phyloP scores from a whole-genome alignment of 169 alveolate genomes.

The Toxoplasma gondii region DNA sequence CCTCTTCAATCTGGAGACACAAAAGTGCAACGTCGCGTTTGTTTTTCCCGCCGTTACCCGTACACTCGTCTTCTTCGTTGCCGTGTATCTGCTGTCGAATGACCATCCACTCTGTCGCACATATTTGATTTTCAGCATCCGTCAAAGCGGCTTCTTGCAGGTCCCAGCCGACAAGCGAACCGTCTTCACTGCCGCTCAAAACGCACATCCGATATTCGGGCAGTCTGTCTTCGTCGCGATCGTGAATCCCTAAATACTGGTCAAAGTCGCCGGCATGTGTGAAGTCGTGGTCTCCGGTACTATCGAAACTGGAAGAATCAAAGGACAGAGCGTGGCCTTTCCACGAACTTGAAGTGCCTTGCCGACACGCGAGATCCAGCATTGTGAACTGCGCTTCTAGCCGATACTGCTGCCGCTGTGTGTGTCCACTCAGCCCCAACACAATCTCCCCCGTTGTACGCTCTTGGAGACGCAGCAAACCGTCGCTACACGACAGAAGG shows the following conservation, averaged over 20 bases:
- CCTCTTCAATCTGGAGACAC: neutral
- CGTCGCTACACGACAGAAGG: neutral
- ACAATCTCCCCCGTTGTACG: neutral
- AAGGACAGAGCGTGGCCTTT: neutral
- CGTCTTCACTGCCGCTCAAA: constrained; percentile 12
- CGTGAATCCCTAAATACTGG: neutral
- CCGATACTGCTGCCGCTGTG: neutral
- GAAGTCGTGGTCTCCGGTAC: neutral
- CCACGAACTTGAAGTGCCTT: neutral
- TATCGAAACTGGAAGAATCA: neutral
- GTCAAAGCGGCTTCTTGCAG: neutral
- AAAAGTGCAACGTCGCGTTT: neutral
- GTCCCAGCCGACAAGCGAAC: constrained; percentile 12
- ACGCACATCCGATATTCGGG: constrained; percentile 18
- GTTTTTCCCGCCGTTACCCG: neutral
- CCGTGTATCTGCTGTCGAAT: neutral
- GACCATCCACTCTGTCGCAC: neutral
- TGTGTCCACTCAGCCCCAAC: neutral
- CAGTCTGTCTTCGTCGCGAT: neutral
- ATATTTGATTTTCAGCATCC: neutral
- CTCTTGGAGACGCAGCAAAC: neutral
- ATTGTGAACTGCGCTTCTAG: constrained; percentile 7
- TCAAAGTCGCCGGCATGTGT: neutral
- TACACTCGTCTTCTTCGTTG: neutral
- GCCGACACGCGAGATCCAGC: neutral